Percentiles rank a stretch among this genome's conserved stretches.
These are phyloP conservation scores for Luffa acutangula DNA, from an alignment of 306 rosid species.

Conservation along the genomic window DNA sequence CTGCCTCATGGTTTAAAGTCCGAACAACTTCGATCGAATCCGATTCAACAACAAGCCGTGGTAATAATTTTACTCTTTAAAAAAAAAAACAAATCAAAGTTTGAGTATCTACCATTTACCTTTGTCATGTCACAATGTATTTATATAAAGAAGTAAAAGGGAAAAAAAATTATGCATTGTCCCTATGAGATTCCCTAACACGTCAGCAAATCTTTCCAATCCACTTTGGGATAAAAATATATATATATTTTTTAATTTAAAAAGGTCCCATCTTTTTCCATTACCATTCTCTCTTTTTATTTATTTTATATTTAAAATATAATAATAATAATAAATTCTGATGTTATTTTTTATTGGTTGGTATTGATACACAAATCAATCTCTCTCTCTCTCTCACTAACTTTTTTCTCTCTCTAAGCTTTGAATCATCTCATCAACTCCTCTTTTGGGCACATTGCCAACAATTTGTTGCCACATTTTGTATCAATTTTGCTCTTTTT, in stretches of 20 bases:
- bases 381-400: neutral
- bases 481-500: neutral
- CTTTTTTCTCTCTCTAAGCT: neutral
- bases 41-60: too few species aligned
- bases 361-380: neutral
- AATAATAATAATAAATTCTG: neutral
- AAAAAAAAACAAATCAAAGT: too few species aligned
- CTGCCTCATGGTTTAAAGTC: too few species aligned
- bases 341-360: neutral
- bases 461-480: neutral
- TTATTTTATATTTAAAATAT: neutral
- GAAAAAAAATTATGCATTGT: neutral
- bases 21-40: too few species aligned
- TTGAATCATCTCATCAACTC: neutral
- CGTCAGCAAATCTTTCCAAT: neutral
- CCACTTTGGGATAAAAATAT: neutral
- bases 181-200: neutral
- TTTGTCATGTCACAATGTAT: too few species aligned
- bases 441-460: slow-evolving; percentile 2
- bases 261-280: neutral
- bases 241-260: neutral
- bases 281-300: neutral
- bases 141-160: neutral
- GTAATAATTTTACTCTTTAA: too few species aligned
- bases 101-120: too few species aligned